A percentile compares a stretch with the other conserved stretches of the same genome.
These are phyloP conservation scores for Lasiodiplodia sp. DNA, from an alignment of 2,329 filamentous ascomycete genomes.

Conservation along the genomic window DNA sequence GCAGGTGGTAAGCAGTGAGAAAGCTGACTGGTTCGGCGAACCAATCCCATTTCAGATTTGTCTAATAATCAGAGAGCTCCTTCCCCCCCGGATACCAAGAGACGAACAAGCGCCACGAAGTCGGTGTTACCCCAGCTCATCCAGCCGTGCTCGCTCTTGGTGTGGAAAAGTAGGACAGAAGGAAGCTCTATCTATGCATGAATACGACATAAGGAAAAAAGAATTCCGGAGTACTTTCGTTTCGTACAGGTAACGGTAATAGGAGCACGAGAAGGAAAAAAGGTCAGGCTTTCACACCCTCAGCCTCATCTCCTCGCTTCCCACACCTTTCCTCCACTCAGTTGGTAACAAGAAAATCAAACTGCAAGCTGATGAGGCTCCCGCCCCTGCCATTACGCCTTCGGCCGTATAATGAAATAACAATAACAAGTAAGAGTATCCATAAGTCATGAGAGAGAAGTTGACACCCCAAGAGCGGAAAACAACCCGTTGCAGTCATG, in stretches of 20 bases:
- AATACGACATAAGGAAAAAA: neutral
- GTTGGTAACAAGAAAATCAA: slow-evolving; percentile 6
- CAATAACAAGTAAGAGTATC: slow-evolving; percentile 18
- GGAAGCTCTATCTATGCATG: slow-evolving; percentile 24
- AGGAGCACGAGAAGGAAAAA: neutral
- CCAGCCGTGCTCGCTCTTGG: neutral
- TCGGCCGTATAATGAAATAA: slow-evolving; percentile 10
- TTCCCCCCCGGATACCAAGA: neutral
- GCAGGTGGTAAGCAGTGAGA: neutral
- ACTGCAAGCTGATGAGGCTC: neutral
- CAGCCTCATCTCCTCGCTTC: neutral
- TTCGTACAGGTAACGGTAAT: slow-evolving; percentile 14
- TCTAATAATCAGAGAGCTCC: neutral
- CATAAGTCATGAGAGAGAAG: slow-evolving; percentile 18
- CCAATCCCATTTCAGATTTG: neutral
- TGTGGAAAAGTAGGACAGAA: neutral
- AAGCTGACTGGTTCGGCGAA: neutral
- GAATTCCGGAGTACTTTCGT: slow-evolving; percentile 2
- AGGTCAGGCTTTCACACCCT: slow-evolving; percentile 8
- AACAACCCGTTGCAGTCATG: slow-evolving; percentile 16
- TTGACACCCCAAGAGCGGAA: slow-evolving; percentile 14
- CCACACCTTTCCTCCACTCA: neutral
- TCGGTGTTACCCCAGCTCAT: slow-evolving; percentile 4
- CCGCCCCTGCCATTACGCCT: slow-evolving; percentile 18
- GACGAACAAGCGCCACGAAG: neutral